Percentiles rank a stretch among this genome's conserved stretches.
Conservation (phyloP, 306 rosid genomes). For the Quercus agrifolia region DNA sequence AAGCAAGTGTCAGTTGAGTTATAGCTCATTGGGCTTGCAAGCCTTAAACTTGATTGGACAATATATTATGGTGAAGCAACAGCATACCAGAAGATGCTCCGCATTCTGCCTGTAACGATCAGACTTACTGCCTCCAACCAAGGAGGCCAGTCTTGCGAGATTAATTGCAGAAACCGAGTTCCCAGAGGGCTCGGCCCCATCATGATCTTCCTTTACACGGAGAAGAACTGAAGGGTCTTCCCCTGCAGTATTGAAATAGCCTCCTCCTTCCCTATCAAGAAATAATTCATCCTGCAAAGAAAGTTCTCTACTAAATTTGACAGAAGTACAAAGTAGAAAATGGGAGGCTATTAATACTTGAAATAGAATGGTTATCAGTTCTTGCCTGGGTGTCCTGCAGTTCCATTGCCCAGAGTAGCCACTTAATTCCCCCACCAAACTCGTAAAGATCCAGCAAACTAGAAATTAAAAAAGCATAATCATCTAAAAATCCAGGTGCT, state of each 20-base stretch:
- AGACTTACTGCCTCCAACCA: slow-evolving; percentile 64
- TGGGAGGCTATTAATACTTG: neutral
- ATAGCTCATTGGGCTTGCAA: neutral
- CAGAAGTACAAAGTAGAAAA: slow-evolving; percentile 6
- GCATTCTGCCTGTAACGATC: slow-evolving; percentile 61
- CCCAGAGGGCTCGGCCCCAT: slow-evolving; percentile 96
- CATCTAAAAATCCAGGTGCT: slow-evolving; percentile 92
- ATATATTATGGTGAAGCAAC: neutral
- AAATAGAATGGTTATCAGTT: slow-evolving; percentile 4
- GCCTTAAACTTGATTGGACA: neutral
- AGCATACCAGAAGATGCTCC: slow-evolving; percentile 77
- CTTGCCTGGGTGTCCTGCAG: slow-evolving; percentile 87
- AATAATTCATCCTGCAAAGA: slow-evolving; percentile 78
- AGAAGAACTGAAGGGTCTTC: slow-evolving; percentile 88
- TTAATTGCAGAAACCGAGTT: slow-evolving; percentile 80
- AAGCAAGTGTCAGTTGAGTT: no score
- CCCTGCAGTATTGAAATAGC: slow-evolving; percentile 83
- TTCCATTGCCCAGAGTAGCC: slow-evolving; percentile 86
- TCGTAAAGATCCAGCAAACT: slow-evolving; percentile 89
- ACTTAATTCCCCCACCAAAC: slow-evolving; percentile 65
- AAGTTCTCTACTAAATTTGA: neutral
- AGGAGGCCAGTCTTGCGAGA: slow-evolving; percentile 71
- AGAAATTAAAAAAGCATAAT: slow-evolving; percentile 79
- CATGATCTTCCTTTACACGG: slow-evolving; percentile 92
- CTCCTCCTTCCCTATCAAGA: slow-evolving; percentile 88